Base-by-base conservation (phyloP, 139 green algal genomes). In the Auxenochlorella pyrenoidosa region DNA sequence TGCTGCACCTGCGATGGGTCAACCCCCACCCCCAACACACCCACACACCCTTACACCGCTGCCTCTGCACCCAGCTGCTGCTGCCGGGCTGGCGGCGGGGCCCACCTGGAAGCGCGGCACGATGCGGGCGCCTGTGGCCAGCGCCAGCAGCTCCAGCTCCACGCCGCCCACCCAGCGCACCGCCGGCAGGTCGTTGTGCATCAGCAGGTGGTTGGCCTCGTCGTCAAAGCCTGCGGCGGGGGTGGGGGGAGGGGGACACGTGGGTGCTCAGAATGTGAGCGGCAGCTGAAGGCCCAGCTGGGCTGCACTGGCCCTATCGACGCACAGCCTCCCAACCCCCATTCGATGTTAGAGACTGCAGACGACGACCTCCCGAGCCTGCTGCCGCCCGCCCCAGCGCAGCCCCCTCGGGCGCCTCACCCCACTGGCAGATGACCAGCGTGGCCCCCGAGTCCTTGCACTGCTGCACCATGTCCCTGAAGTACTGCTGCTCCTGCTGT, bases 181-280 rank as follows among this genome's bases (percentile, higher is more conserved):
- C 32, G 97, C 97, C 8, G 97, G 97, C 83, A 99, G 92, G 4
- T 96, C 89, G 41, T 97, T 81, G 86, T 98, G 94, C 95, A 99
- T 97, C 70, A 99, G 95, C 90, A 99, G 92, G 92, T 99, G 97
- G 91, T 99, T 99, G 59, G 98, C 98, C 93, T 99, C 98, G 87
- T 99, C 98, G 89, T 99, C 98, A 90, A 99, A 99, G 71, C 98
- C 97, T 83, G 73, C 10, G 66, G 66, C 3, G 30, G 70, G 34
- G 70, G 34, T 13, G 70, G 13, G 71, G 32, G 40, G 21, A 41
- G 68, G 68, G 68, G 68, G 22, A 34, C n/a, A n/a, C n/a, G n/a
- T n/a, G n/a, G n/a, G 68, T 41, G 68, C 3, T 18, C 13, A 47
- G 36, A 38, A 16, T 36, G 72, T 38, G 38, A 30, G 40, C 15